A percentile compares a stretch with the other conserved stretches of the same genome.
Conservation (phyloP, 768 basidiomycete species). For the Russula olivacea region DNA sequence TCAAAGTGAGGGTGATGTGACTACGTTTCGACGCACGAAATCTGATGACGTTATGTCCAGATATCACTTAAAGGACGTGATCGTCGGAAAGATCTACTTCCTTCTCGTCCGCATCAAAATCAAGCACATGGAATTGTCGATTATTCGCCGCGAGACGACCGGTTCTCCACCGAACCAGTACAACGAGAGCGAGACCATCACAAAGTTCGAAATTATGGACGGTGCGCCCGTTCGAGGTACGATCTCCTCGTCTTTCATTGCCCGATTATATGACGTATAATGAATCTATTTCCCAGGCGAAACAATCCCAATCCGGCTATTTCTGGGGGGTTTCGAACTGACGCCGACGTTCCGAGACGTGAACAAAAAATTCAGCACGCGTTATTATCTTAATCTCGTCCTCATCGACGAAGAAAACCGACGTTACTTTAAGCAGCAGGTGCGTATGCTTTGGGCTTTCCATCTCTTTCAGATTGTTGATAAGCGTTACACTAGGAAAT, state of each 20-base stretch:
- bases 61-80: conserved; percentile 98
- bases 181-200: conserved; percentile 98
- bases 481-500: conserved; percentile 51
- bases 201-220: conserved; percentile 99
- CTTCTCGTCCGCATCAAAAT: conserved; percentile 98
- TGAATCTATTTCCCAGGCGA: conserved; percentile 52
- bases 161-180: conserved; percentile 98
- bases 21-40: conserved; percentile 29
- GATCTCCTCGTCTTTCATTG: conserved; percentile 18
- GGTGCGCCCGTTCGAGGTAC: conserved; percentile 92
- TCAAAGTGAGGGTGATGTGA: conserved; percentile 61
- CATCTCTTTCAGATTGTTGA: neutral
- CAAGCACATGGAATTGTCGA: conserved; percentile 98
- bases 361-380: conserved; percentile 97
- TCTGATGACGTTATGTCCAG: conserved; percentile 39
- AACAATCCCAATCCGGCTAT: conserved; percentile 95
- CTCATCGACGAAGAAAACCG: conserved; percentile 98
- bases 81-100: conserved; percentile 99
- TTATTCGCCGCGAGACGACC: conserved; percentile 95
- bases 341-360: conserved; percentile 99
- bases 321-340: conserved; percentile 96
- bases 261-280: neutral
- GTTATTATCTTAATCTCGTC: conserved; percentile 96
- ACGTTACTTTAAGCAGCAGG: conserved; percentile 97
- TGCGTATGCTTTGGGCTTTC: conserved; percentile 27